Conservation (phyloP, 2,329 filamentous ascomycete species). For the Paradendryphiella salina region DNA sequence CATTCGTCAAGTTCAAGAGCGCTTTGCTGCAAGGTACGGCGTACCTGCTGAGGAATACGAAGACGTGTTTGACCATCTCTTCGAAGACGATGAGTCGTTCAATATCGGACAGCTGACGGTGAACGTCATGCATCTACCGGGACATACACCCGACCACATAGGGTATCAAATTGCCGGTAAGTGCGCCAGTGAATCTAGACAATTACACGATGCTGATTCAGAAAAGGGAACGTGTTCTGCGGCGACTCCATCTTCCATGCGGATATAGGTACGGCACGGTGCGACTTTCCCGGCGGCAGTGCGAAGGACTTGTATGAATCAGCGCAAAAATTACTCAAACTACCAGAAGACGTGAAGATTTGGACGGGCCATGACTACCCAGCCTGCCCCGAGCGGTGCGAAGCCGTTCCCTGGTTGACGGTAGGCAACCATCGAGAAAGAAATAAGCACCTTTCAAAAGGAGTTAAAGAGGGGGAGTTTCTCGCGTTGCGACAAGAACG, state of each 20-base stretch:
- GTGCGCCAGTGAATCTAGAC: background rate
- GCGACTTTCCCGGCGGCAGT: slow-evolving; percentile 45
- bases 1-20: slow-evolving; percentile 56
- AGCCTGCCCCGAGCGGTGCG: slow-evolving; percentile 16
- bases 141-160: slow-evolving; percentile 64
- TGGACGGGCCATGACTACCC: slow-evolving; percentile 47
- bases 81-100: slow-evolving; percentile 59
- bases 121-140: slow-evolving; percentile 59
- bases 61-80: slow-evolving; percentile 57
- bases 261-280: slow-evolving; percentile 41
- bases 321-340: slow-evolving; percentile 27
- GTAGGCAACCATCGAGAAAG: slow-evolving; percentile 40
- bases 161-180: slow-evolving; percentile 59
- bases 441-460: slow-evolving; percentile 44
- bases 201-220: background rate
- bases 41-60: slow-evolving; percentile 51
- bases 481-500: slow-evolving; percentile 36
- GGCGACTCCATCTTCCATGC: slow-evolving; percentile 45
- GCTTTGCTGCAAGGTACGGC: slow-evolving; percentile 56
- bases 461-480: slow-evolving; percentile 39
- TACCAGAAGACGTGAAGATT: slow-evolving; percentile 37
- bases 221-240: slow-evolving; percentile 39
- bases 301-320: slow-evolving; percentile 35
- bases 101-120: slow-evolving; percentile 53
- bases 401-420: slow-evolving; percentile 39